A percentile compares a stretch with the other conserved stretches of the same genome.
These are phyloP conservation scores for Gossypium davidsonii DNA, from an alignment of 441 rosid species.

Conservation along the genomic window DNA sequence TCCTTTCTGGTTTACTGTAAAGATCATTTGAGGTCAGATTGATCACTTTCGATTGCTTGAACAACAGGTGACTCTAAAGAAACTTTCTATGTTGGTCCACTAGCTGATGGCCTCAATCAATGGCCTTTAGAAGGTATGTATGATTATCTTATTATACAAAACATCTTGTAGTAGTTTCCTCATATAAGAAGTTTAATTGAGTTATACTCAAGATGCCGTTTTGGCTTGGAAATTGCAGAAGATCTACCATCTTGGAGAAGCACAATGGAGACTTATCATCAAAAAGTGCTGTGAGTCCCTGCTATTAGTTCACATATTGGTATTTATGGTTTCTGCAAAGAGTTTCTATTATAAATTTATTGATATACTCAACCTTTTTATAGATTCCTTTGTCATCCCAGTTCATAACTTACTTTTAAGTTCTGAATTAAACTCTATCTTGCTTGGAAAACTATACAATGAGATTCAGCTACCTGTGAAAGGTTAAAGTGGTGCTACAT, in stretches of 20 bases:
- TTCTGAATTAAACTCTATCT: background rate
- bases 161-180: background rate
- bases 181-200: background rate
- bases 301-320: background rate
- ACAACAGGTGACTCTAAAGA: conserved; percentile 2
- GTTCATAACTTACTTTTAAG: background rate
- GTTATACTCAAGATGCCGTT: background rate
- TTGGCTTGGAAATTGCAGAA: conserved; percentile 43
- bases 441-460: background rate
- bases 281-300: conserved; percentile 31
- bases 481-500: background rate
- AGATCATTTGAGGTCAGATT: background rate
- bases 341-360: background rate
- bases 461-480: background rate
- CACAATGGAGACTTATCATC: conserved; percentile 54
- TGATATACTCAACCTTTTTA: background rate
- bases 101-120: background rate
- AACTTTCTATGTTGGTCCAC: background rate
- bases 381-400: background rate
- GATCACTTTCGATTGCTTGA: background rate
- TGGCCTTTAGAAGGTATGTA: conserved; percentile 5
- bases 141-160: background rate
- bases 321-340: background rate
- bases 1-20: background rate
- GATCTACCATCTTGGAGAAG: conserved; percentile 61